Evolutionary conservation across 2,329 filamentous ascomycete genomes (phyloP).

Genomic region (Purpureocillium lavendulum): DNA sequence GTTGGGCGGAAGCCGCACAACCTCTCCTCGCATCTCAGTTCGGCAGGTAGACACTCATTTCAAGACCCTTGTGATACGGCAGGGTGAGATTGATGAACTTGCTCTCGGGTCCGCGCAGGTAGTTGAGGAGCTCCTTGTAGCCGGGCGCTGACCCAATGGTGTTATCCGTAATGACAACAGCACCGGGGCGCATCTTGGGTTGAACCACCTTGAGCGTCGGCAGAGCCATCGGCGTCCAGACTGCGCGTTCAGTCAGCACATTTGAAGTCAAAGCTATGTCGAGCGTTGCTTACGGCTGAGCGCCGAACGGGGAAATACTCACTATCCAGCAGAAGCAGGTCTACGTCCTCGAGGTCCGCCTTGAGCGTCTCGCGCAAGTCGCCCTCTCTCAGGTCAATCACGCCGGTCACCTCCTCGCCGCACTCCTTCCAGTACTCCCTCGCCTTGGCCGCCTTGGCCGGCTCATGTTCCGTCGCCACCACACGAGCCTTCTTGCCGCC

Average conservation of each 20-base stretch:
- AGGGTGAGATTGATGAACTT: slow-evolving; percentile 35
- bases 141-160: slow-evolving; percentile 25
- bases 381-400: slow-evolving; percentile 50
- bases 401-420: slow-evolving; percentile 37
- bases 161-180: slow-evolving; percentile 43
- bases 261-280: too few relatives aligned
- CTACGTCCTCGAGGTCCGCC: slow-evolving; percentile 31
- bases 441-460: slow-evolving; percentile 41
- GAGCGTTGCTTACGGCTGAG: too few relatives aligned
- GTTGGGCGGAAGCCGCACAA: too few relatives aligned
- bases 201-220: slow-evolving; percentile 41
- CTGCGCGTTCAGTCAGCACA: slow-evolving; percentile 28
- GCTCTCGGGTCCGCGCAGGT: slow-evolving; percentile 34
- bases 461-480: slow-evolving; percentile 53
- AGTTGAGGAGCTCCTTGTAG: slow-evolving; percentile 40
- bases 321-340: slow-evolving; percentile 57
- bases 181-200: slow-evolving; percentile 35
- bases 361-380: slow-evolving; percentile 47
- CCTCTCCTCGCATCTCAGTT: neutral
- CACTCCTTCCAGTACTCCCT: slow-evolving; percentile 44
- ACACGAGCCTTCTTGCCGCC: slow-evolving; percentile 23
- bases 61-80: slow-evolving; percentile 21
- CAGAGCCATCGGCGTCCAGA: slow-evolving; percentile 48
- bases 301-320: slow-evolving; percentile 18
- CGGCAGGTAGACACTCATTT: slow-evolving; percentile 13